Percentiles rank a stretch among this genome's conserved stretches.
Evolutionary conservation across 208 protist species (phyloP).

Genomic region (Strigomonas culicis): DNA sequence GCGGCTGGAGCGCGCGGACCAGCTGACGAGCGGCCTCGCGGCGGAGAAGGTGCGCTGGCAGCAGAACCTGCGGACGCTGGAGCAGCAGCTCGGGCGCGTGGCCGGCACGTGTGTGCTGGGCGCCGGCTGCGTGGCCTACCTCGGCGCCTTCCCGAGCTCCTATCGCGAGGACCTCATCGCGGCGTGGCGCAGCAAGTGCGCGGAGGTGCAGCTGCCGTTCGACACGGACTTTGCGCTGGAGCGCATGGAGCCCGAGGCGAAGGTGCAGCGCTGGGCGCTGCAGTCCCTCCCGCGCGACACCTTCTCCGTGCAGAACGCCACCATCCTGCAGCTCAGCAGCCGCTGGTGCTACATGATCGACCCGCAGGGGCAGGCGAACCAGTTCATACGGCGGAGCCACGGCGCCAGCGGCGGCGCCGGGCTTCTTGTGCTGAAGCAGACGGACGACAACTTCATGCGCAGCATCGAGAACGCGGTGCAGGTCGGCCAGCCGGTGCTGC

Average conservation of each 20-base stretch:
- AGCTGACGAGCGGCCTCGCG: constrained; percentile 83
- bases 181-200: constrained; percentile 60
- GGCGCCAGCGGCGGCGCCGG: constrained; percentile 47
- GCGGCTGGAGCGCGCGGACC: constrained; percentile 79
- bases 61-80: constrained; percentile 49
- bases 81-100: constrained; percentile 51
- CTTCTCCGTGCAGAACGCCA: constrained; percentile 91
- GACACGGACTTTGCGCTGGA: constrained; percentile 77
- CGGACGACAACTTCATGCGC: constrained; percentile 88
- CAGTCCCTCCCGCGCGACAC: constrained; percentile 92
- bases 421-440: constrained; percentile 91
- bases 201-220: constrained; percentile 51
- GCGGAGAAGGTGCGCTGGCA: constrained; percentile 82
- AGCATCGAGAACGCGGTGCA: constrained; percentile 92
- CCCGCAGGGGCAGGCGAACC: constrained; percentile 93
- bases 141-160: constrained; percentile 82
- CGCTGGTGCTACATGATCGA: constrained; percentile 94
- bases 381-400: constrained; percentile 91
- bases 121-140: constrained; percentile 88
- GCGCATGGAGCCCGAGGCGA: constrained; percentile 82
- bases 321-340: constrained; percentile 72
- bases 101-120: constrained; percentile 81
- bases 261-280: constrained; percentile 92
- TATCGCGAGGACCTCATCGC: constrained; percentile 70
- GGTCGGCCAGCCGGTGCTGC: constrained; percentile 92